A percentile compares a stretch with the other conserved stretches of the same genome.
These are phyloP conservation scores for Neotropicomus parvogracilis DNA, from an alignment of 1,284 basidiomycete species.

Conservation along the genomic window DNA sequence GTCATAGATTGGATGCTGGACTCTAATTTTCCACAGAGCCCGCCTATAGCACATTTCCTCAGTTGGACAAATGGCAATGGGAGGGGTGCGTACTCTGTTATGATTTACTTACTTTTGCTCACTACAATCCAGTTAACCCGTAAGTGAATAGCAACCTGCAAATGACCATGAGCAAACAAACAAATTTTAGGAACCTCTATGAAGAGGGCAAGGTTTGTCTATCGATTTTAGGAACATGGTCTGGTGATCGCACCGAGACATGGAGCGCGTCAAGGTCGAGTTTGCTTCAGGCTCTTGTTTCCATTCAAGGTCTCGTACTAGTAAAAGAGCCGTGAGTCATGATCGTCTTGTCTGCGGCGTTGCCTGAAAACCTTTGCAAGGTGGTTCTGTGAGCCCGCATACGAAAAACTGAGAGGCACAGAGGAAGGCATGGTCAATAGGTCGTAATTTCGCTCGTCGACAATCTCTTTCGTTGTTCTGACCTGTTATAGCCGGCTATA, in stretches of 20 bases:
- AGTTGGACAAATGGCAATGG: slow-evolving; percentile 95
- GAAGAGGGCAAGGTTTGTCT: slow-evolving; percentile 95
- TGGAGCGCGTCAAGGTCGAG: slow-evolving; percentile 83
- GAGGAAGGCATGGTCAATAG: slow-evolving; percentile 86
- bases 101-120: slow-evolving; percentile 9
- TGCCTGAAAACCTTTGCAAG: slow-evolving; percentile 37
- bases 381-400: slow-evolving; percentile 90
- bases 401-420: slow-evolving; percentile 85
- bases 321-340: slow-evolving; percentile 80
- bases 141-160: slow-evolving; percentile 36
- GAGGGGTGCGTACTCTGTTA: slow-evolving; percentile 51
- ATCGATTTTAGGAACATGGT: slow-evolving; percentile 90
- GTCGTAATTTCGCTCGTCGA: slow-evolving; percentile 30
- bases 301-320: slow-evolving; percentile 89
- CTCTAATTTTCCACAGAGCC: slow-evolving; percentile 82
- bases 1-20: slow-evolving; percentile 93
- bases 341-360: background rate
- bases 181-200: slow-evolving; percentile 70
- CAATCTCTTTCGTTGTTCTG: slow-evolving; percentile 1
- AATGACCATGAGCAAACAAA: background rate
- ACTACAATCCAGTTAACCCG: slow-evolving; percentile 62
- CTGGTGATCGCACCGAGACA: slow-evolving; percentile 80
- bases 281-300: slow-evolving; percentile 87
- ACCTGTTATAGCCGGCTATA: slow-evolving; percentile 62
- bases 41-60: slow-evolving; percentile 86